Evolutionary conservation across 2,329 filamentous ascomycete genomes (phyloP).

Genomic region (Talaromyces islandicus): DNA sequence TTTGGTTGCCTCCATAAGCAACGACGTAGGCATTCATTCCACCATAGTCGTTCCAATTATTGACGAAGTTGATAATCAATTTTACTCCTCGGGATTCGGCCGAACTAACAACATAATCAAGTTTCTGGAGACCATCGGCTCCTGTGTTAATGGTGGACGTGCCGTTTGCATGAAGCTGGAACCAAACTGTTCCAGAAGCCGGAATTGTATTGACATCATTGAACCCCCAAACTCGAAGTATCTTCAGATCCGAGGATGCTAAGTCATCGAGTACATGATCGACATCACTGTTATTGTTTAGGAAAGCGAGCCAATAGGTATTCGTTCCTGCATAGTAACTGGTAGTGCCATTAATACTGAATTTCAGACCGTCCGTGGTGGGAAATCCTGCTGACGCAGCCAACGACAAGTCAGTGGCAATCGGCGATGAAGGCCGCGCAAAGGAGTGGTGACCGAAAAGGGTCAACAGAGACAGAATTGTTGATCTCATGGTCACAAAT

Average conservation of each 20-base stretch:
- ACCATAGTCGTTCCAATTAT: slow-evolving; percentile 65
- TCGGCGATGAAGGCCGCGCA: background rate
- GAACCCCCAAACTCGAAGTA: slow-evolving; percentile 51
- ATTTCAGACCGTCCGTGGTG: slow-evolving; percentile 22
- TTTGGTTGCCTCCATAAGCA: slow-evolving; percentile 49
- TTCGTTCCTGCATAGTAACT: slow-evolving; percentile 47
- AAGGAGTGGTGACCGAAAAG: background rate
- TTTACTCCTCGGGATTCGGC: slow-evolving; percentile 57
- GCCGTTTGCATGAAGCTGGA: slow-evolving; percentile 33
- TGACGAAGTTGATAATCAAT: slow-evolving; percentile 54
- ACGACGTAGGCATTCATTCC: slow-evolving; percentile 55
- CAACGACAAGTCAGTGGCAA: background rate
- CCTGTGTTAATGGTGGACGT: slow-evolving; percentile 56
- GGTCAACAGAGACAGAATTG: background rate
- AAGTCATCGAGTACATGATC: slow-evolving; percentile 33
- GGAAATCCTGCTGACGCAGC: slow-evolving; percentile 12
- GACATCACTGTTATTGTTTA: slow-evolving; percentile 46
- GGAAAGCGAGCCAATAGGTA: slow-evolving; percentile 48
- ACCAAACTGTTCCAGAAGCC: slow-evolving; percentile 41
- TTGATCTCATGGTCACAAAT: background rate
- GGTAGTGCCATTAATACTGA: slow-evolving; percentile 34
- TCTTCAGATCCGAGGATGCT: slow-evolving; percentile 39
- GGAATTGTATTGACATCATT: slow-evolving; percentile 41
- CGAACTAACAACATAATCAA: slow-evolving; percentile 58
- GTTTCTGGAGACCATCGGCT: slow-evolving; percentile 55